Conservation (phyloP, 495 filamentous ascomycete genomes). For the Cercophora scortea region DNA sequence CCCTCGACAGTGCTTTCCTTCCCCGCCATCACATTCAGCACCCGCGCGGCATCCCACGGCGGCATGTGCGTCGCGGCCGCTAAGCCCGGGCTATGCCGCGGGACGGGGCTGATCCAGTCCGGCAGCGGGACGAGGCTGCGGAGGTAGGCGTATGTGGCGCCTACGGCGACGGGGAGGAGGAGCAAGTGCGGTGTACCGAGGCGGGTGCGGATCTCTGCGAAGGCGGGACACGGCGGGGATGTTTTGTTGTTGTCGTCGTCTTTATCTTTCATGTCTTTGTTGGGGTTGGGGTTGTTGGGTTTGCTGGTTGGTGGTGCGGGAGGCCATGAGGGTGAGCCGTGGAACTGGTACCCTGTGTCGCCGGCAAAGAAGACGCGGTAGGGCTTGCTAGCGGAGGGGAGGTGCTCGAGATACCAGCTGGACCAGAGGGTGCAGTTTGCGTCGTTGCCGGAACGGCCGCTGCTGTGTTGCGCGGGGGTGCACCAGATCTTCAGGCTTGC, state of each 20-base stretch:
- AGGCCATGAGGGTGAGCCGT: slow-evolving; percentile 17
- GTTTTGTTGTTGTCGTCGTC: slow-evolving; percentile 2
- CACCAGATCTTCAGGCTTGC: slow-evolving; percentile 27
- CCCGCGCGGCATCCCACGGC: slow-evolving; percentile 25
- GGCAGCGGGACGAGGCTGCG: slow-evolving; percentile 19
- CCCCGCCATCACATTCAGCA: slow-evolving; percentile 17
- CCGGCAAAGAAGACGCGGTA: slow-evolving; percentile 22
- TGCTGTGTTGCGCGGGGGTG: slow-evolving; percentile 40
- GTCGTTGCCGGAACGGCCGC: slow-evolving; percentile 24
- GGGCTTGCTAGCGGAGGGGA: not conserved
- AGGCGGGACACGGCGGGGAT: slow-evolving; percentile 20
- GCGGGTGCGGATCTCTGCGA: slow-evolving; percentile 12
- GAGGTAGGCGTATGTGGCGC: slow-evolving; percentile 21
- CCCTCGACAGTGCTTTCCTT: not conserved
- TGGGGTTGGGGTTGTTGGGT: not conserved
- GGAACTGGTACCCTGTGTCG: slow-evolving; percentile 26
- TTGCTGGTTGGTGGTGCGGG: slow-evolving; percentile 4
- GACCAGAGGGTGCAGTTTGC: slow-evolving; percentile 40
- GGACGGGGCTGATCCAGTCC: slow-evolving; percentile 19
- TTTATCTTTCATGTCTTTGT: no score
- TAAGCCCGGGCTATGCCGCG: slow-evolving; percentile 14
- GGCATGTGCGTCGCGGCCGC: slow-evolving; percentile 24
- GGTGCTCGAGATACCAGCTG: slow-evolving; percentile 40
- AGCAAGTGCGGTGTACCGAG: slow-evolving; percentile 17
- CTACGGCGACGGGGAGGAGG: slow-evolving; percentile 19